Conservation (phyloP, 2,329 filamentous ascomycete species). For the Cercospora zeina region DNA sequence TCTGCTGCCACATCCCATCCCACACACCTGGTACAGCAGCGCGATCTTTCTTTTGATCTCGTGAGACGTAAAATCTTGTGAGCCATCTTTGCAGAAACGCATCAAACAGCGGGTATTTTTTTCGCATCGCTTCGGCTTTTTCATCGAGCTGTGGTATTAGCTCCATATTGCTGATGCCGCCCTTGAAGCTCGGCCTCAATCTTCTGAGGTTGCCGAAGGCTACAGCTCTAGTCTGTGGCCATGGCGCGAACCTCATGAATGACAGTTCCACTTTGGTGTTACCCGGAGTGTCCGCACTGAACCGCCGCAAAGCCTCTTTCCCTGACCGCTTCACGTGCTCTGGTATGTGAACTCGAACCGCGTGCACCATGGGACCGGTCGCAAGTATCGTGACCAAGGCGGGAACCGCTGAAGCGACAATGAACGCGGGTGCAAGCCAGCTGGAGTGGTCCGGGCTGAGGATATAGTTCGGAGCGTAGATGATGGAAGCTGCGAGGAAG, state of each 20-base stretch:
- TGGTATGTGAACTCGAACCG: conserved; percentile 70
- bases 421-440: conserved; percentile 47
- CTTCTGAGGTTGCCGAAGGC: conserved; percentile 34
- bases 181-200: conserved; percentile 23
- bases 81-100: conserved; percentile 23
- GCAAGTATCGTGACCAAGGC: conserved; percentile 64
- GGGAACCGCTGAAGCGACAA: conserved; percentile 62
- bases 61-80: conserved; percentile 34
- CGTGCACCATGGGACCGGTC: conserved; percentile 69
- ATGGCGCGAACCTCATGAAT: conserved; percentile 46
- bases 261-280: conserved; percentile 45
- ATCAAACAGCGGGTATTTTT: conserved; percentile 1
- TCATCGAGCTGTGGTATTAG: conserved; percentile 26
- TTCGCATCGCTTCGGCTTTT: not conserved
- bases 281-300: conserved; percentile 50
- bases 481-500: conserved; percentile 61
- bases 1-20: conserved; percentile 37
- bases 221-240: conserved; percentile 38
- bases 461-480: conserved; percentile 62
- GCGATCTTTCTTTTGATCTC: conserved; percentile 25
- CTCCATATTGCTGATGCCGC: conserved; percentile 37
- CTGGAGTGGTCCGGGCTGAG: conserved; percentile 45
- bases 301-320: conserved; percentile 50
- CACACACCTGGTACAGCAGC: conserved; percentile 34
- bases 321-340: conserved; percentile 63